Base-by-base conservation (phyloP, 129 eudicot species). In the Cynara cardunculus region DNA sequence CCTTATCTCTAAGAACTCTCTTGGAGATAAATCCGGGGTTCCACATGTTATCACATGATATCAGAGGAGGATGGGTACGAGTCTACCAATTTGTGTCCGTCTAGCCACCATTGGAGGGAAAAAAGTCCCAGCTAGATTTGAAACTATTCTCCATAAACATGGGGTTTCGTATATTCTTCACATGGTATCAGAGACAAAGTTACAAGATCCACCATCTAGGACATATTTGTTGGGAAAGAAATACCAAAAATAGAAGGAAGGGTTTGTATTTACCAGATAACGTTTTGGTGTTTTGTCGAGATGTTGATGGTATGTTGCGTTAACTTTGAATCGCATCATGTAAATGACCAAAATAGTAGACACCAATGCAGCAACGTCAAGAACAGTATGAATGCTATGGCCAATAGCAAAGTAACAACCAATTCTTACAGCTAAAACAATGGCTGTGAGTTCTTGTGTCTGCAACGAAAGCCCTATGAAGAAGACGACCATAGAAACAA, bases 371-470 rank as follows among this genome's bases (percentile, higher is more conserved):
- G 87, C 76, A 26, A 86, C 74, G 82, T 94, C 98, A 5, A 94
- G 97, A n/a, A 87, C 66, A 0, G 97, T 88, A 79, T 94, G 97
- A 56, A 94, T 79, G 86, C 90, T 89, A 46, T 83, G 84, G 80
- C 90, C 95, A 70, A 94, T 85, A 12, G 66, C 72, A 74, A 69
- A 75, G 80, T 93, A 88, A 67, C 95, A 94, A 22, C 32, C 46
- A 22, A 92, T 80, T 85, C 96, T 87, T 69, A 83, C 84, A 7
- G 83, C 91, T 79, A 89, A 73, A 86, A 89, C 93, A 69, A 91
- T 56, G 25, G 96, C 97, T 39, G 97, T 94, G 39, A 94, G 93
- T 85, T 89, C 96, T 76, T 94, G 98, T 28, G 96, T 85, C 81
- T 87, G 91, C 81, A 90, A 71, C n/a, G 98, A 94, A 41, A 94